A percentile compares a stretch with the other conserved stretches of the same genome.
Conservation (phyloP, 1,139 yeast species). For the Kazachstania sp. region DNA sequence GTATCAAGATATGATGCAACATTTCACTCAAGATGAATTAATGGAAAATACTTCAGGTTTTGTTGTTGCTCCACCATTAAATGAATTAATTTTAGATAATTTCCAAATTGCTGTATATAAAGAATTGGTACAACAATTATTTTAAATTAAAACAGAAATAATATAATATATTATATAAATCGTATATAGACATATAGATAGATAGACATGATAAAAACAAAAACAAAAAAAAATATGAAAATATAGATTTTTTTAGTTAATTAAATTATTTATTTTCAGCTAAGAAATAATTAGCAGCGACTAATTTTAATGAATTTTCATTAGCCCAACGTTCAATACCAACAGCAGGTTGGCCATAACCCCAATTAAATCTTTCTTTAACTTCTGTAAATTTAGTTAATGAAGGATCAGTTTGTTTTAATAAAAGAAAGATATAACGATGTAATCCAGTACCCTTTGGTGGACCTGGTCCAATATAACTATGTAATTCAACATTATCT, state of each 20-base stretch:
- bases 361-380: slow-evolving; percentile 48
- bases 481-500: slow-evolving; percentile 26
- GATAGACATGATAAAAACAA: background rate
- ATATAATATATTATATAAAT: background rate
- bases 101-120: slow-evolving; percentile 34
- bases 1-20: slow-evolving; percentile 30
- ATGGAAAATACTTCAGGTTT: slow-evolving; percentile 18
- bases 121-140: slow-evolving; percentile 26
- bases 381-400: slow-evolving; percentile 26
- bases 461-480: slow-evolving; percentile 76
- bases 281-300: slow-evolving; percentile 72
- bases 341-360: slow-evolving; percentile 63
- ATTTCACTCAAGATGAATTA: slow-evolving; percentile 23
- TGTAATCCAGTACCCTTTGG: slow-evolving; percentile 76
- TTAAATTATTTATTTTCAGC: slow-evolving; percentile 46
- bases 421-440: slow-evolving; percentile 68
- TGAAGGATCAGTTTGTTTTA: slow-evolving; percentile 42
- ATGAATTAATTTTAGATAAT: slow-evolving; percentile 26
- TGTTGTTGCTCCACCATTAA: slow-evolving; percentile 27
- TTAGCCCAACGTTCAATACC: slow-evolving; percentile 73
- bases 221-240: background rate
- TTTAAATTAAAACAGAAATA: slow-evolving; percentile 6
- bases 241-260: too few species aligned
- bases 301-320: slow-evolving; percentile 53
- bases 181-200: slow-evolving; percentile 2